Conservation (phyloP, 2,329 filamentous ascomycete genomes). For the Xylaria sp. region DNA sequence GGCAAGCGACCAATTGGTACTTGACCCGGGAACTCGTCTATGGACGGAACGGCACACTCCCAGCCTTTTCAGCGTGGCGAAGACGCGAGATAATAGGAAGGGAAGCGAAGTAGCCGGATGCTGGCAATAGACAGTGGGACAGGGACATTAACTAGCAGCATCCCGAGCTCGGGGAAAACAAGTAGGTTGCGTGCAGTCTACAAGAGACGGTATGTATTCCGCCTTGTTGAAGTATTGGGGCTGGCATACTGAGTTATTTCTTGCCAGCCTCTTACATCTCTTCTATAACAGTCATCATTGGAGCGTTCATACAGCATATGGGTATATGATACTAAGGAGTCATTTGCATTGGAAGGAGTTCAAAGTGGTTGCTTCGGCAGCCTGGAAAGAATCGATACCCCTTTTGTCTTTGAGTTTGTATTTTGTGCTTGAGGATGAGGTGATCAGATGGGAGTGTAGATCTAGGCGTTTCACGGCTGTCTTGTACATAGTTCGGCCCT, state of each 20-base stretch:
- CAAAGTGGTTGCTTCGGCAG: constrained; percentile 16
- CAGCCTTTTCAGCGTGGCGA: constrained; percentile 39
- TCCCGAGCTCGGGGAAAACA: background rate
- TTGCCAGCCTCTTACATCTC: background rate
- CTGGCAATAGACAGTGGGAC: background rate
- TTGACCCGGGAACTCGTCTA: constrained; percentile 12
- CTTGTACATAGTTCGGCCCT: constrained; percentile 8
- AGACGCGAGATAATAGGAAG: constrained; percentile 36
- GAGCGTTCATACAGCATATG: constrained; percentile 26
- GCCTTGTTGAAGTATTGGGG: background rate
- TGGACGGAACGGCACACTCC: background rate
- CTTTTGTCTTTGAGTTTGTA: constrained; percentile 21
- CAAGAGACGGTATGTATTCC: background rate
- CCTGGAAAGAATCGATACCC: constrained; percentile 34
- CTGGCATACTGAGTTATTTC: background rate
- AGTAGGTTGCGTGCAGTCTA: background rate
- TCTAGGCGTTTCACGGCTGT: constrained; percentile 17
- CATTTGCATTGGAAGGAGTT: constrained; percentile 37
- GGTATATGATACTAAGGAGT: constrained; percentile 18
- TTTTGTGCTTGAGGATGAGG: constrained; percentile 9
- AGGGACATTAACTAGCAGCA: background rate
- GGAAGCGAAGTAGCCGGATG: background rate
- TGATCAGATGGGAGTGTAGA: constrained; percentile 17
- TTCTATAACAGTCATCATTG: constrained; percentile 1
- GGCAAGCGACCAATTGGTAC: constrained; percentile 56